Evolutionary conservation across 768 basidiomycete genomes (phyloP), one percentile per base, ranked within the genome.

Genomic region (Infundibulicybe gibba): DNA sequence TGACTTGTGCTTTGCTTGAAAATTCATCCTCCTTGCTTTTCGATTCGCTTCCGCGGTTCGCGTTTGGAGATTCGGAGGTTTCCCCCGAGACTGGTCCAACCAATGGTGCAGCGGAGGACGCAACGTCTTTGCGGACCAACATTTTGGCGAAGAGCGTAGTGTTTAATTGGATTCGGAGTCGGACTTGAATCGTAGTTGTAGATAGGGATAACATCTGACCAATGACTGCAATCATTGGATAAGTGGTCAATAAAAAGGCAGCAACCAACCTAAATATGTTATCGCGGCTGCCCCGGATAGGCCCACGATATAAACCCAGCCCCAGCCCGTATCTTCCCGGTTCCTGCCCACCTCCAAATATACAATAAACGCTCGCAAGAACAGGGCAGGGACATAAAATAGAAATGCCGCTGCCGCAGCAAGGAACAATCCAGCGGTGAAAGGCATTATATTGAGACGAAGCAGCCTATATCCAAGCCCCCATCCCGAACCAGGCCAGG

Each of bases 141-240:
- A 89, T 93, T 67, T 94, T 94, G 15, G 81, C 80, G 61, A 88
- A 94, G 4, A 94, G 71, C 45, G 84, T 76, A n/a, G 88, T 83
- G 65, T 92, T 92, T 40, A 94, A 71, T 57, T 93, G 88, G 31
- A 85, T 74, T 41, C 78, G 79, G 21, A 93, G 62, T 21, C 84
- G 76, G 43, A 81, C 80, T 67, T 90, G 85, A 19, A 93, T 63
- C 3, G 71, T 76, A 1, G 85, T 87, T 0, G 81, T 85, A 3
- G 86, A 70, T 42, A 87, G 41, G 9, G 80, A 83, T 83, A 83
- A 88, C 15, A 90, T 66, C 53, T 90, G 87, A 9, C 77, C 83
- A 35, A 77, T 80, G 35, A 77, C 84, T 85, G 60, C n/a, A 39
- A 15, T n/a, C 21, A 3, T 15, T 5, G 20, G 38, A 31, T 34